Conservation (phyloP, 441 rosid species). For the Adansonia gregorii region DNA sequence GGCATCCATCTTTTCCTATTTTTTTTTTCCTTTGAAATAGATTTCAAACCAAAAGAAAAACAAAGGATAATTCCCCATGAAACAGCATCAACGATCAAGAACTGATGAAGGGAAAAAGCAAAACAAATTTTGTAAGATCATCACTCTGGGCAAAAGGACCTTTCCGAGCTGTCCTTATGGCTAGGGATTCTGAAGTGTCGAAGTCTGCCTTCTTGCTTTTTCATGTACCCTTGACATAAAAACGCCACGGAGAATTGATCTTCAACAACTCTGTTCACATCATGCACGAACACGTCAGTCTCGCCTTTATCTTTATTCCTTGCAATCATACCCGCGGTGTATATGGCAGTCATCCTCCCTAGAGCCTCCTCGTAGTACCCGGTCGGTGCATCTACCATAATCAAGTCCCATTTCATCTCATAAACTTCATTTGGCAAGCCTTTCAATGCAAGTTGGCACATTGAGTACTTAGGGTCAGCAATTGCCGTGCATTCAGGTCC, state of each 20-base stretch:
- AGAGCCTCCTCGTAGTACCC: slow-evolving; percentile 85
- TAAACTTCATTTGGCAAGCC: slow-evolving; percentile 71
- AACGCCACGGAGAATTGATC: slow-evolving; percentile 76
- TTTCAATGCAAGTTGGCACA: slow-evolving; percentile 84
- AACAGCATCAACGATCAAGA: slow-evolving; percentile 6
- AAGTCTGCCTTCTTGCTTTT: slow-evolving; percentile 73
- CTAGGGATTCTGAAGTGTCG: slow-evolving; percentile 83
- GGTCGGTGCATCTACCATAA: slow-evolving; percentile 84
- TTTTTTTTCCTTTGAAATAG: neutral
- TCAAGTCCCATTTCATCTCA: slow-evolving; percentile 71
- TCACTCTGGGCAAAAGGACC: slow-evolving; percentile 69
- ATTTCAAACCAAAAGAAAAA: neutral
- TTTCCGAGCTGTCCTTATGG: slow-evolving; percentile 47
- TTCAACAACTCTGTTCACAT: slow-evolving; percentile 77
- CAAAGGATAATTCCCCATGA: neutral
- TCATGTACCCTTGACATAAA: slow-evolving; percentile 75
- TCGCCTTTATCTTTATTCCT: slow-evolving; percentile 61
- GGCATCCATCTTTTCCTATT: neutral
- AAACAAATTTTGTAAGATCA: neutral
- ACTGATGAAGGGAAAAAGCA: slow-evolving; percentile 4
- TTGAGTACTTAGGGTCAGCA: slow-evolving; percentile 67
- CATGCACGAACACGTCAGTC: slow-evolving; percentile 82
- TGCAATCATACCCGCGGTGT: slow-evolving; percentile 86
- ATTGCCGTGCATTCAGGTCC: slow-evolving; percentile 80
- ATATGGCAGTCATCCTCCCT: slow-evolving; percentile 80